Percentiles rank a stretch among this genome's conserved stretches.
These are phyloP conservation scores for Cochlearia excelsa DNA, from an alignment of 345 rosid genomes.

Conservation along the genomic window DNA sequence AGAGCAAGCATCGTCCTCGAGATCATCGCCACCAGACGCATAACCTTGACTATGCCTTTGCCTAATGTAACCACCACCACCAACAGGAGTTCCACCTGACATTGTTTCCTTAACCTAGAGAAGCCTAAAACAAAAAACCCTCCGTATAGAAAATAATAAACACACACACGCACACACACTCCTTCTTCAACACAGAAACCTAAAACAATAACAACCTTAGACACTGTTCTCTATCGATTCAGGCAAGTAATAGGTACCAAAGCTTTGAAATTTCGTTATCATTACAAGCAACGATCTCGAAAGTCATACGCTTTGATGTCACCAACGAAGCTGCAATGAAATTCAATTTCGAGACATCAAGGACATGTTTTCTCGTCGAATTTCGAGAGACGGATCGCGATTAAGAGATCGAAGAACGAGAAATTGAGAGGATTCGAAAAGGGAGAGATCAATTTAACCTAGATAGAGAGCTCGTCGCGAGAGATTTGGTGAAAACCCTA, in stretches of 20 bases:
- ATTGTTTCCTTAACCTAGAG: slow-evolving; percentile 33
- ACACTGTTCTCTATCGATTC: too few relatives aligned
- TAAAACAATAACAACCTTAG: too few relatives aligned
- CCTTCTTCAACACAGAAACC: too few relatives aligned
- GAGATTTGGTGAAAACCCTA: slow-evolving; percentile 24
- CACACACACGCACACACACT: not conserved
- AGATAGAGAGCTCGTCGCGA: slow-evolving; percentile 14
- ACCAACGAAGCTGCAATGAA: too few relatives aligned
- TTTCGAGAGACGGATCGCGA: too few relatives aligned
- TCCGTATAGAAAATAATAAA: not conserved
- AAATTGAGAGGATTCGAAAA: too few relatives aligned
- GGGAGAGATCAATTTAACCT: slow-evolving; percentile 13
- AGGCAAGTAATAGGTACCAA: too few relatives aligned
- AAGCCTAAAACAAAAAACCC: not conserved
- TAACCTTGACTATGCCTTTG: slow-evolving; percentile 95
- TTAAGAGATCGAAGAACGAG: slow-evolving; percentile 1
- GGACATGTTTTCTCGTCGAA: too few relatives aligned
- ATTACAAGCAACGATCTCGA: too few relatives aligned
- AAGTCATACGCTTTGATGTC: too few relatives aligned
- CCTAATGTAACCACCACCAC: slow-evolving; percentile 87
- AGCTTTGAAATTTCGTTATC: too few relatives aligned
- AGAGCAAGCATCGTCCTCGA: slow-evolving; percentile 95
- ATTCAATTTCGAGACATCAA: too few relatives aligned
- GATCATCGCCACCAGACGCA: slow-evolving; percentile 79
- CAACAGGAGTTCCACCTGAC: slow-evolving; percentile 93